These are phyloP conservation scores for Cutaneotrichosporon curvatum DNA, from an alignment of 1,284 basidiomycete species.

Conservation along the genomic window DNA sequence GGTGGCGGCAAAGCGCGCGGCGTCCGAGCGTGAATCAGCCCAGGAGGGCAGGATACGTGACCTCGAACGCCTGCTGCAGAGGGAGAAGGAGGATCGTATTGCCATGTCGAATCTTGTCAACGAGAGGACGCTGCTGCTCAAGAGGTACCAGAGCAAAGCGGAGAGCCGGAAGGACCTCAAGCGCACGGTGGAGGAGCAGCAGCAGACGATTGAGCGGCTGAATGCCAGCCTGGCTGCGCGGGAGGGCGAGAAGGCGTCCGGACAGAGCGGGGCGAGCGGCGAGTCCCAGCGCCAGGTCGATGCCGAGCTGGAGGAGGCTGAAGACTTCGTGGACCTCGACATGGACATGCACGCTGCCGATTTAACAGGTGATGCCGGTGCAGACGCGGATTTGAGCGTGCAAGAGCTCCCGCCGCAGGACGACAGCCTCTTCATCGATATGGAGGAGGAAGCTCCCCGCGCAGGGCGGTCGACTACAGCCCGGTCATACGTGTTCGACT, in stretches of 20 bases:
- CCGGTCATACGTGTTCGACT: background rate
- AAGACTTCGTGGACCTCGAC: too few relatives aligned
- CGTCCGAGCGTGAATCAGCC: constrained; percentile 21
- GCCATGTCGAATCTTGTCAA: constrained; percentile 12
- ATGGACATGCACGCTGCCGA: too few relatives aligned
- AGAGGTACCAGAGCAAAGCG: constrained; percentile 21
- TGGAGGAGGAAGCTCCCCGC: background rate
- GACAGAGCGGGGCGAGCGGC: background rate
- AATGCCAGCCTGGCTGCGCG: too few relatives aligned
- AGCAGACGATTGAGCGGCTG: too few relatives aligned
- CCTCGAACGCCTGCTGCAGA: background rate
- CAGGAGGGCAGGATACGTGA: constrained; percentile 17
- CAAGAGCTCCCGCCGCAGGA: background rate
- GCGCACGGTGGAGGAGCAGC: constrained; percentile 12
- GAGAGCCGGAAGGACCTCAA: constrained; percentile 24
- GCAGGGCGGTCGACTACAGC: background rate
- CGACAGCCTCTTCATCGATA: background rate
- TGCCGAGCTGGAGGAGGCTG: background rate
- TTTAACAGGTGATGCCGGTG: background rate
- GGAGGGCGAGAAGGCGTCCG: too few relatives aligned
- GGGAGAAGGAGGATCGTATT: constrained; percentile 13
- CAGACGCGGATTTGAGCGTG: background rate
- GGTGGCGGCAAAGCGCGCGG: constrained; percentile 10
- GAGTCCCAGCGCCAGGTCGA: background rate
- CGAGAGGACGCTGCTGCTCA: constrained; percentile 25